phyloP scores from a whole-genome alignment of 768 basidiomycete species.

The Podaxis sp. region DNA sequence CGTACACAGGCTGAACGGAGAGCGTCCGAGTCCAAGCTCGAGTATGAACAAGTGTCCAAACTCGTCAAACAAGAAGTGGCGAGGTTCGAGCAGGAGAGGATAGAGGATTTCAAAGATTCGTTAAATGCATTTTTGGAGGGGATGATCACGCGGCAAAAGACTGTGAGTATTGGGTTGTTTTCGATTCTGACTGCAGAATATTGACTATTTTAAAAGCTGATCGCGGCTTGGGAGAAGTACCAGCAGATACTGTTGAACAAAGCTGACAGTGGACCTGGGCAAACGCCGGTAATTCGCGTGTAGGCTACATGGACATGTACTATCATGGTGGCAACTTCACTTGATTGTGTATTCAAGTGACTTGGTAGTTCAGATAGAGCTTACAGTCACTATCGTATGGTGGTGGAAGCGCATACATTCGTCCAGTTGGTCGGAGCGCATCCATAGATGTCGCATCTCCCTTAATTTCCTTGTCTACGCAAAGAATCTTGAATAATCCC shows the following conservation, averaged over 20 bases:
- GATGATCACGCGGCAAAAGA: conserved; percentile 83
- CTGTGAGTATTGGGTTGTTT: conserved; percentile 40
- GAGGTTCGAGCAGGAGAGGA: conserved; percentile 89
- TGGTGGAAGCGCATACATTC: too few relatives aligned
- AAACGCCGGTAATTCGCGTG: not conserved
- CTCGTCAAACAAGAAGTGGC: conserved; percentile 87
- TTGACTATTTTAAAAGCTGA: conserved; percentile 48
- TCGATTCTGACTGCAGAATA: not conserved
- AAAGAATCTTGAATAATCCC: too few relatives aligned
- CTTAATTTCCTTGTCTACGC: too few relatives aligned
- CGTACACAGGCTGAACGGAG: conserved; percentile 74
- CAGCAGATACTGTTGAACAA: conserved; percentile 69
- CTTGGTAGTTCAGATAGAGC: not conserved
- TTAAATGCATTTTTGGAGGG: conserved; percentile 84
- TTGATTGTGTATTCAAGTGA: not conserved
- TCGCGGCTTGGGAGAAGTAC: conserved; percentile 78
- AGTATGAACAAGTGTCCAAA: conserved; percentile 87
- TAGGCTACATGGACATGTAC: not conserved
- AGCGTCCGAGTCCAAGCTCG: conserved; percentile 78
- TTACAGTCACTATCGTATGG: too few relatives aligned
- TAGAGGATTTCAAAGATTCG: conserved; percentile 89
- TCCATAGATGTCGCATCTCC: not conserved
- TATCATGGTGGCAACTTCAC: not conserved
- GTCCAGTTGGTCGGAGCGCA: not conserved
- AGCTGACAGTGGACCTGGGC: conserved; percentile 22